Conservation (phyloP, 192 early-diverging fungal species). For the Podila horticola region DNA sequence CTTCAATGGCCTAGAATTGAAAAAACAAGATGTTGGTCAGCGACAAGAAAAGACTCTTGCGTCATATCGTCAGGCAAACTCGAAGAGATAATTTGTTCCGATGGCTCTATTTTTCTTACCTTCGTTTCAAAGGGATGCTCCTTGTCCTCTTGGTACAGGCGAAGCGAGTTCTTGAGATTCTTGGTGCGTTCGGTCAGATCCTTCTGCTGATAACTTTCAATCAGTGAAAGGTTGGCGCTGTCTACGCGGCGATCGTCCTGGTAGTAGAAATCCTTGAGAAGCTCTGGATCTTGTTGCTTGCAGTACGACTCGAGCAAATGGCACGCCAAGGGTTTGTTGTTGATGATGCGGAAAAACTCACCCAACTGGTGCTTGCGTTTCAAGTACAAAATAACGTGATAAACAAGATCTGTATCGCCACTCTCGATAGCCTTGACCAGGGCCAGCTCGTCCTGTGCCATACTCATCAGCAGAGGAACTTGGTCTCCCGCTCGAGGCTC, state of each 20-base stretch:
- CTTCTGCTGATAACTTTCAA: slow-evolving; percentile 63
- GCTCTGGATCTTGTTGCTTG: slow-evolving; percentile 74
- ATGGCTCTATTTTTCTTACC: slow-evolving; percentile 37
- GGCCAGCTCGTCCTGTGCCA: slow-evolving; percentile 91
- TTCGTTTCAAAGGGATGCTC: slow-evolving; percentile 77
- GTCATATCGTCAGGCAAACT: neutral
- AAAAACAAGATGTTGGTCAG: neutral
- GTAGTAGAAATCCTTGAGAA: slow-evolving; percentile 96
- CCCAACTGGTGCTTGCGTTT: slow-evolving; percentile 83
- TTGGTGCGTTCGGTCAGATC: slow-evolving; percentile 69
- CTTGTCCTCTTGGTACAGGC: slow-evolving; percentile 81
- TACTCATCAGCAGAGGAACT: slow-evolving; percentile 92
- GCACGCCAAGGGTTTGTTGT: slow-evolving; percentile 83
- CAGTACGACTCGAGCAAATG: slow-evolving; percentile 89
- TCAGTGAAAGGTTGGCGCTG: slow-evolving; percentile 63
- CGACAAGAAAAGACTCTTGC: neutral
- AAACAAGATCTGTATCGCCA: slow-evolving; percentile 96
- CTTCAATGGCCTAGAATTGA: slow-evolving; percentile 75
- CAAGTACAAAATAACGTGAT: slow-evolving; percentile 90
- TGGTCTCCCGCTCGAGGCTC: slow-evolving; percentile 95
- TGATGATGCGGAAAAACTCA: slow-evolving; percentile 92
- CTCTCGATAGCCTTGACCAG: slow-evolving; percentile 92
- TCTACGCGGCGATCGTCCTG: slow-evolving; percentile 89
- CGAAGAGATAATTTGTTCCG: neutral
- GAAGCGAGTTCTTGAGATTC: slow-evolving; percentile 76